Conservation (phyloP, 2,329 filamentous ascomycete genomes). For the Tolypocladium amazonense region DNA sequence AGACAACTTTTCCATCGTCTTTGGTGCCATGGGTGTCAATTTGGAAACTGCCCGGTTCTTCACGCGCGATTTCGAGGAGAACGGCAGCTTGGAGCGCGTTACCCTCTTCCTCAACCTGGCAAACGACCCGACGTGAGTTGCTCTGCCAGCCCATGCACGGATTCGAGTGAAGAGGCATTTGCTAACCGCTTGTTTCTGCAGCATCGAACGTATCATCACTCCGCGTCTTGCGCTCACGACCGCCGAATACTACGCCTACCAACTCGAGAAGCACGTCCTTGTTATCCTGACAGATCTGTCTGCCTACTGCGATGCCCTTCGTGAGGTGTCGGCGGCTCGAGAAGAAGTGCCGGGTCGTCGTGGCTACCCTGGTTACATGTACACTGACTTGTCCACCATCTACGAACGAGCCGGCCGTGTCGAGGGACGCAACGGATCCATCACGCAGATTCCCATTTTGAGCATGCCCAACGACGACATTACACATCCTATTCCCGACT, state of each 20-base stretch:
- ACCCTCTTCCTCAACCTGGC: slow-evolving; percentile 98
- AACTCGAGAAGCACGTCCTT: slow-evolving; percentile 98
- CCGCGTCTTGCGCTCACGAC: slow-evolving; percentile 96
- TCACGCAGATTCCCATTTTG: slow-evolving; percentile 96
- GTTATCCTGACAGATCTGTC: slow-evolving; percentile 98
- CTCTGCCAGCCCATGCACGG: not conserved
- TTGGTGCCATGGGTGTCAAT: slow-evolving; percentile 99
- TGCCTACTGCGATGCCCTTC: slow-evolving; percentile 95
- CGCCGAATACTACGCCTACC: slow-evolving; percentile 99
- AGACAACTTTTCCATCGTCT: slow-evolving; percentile 99
- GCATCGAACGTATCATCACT: slow-evolving; percentile 99
- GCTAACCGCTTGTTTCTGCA: slow-evolving; percentile 23
- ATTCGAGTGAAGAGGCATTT: not conserved
- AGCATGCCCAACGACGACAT: slow-evolving; percentile 99
- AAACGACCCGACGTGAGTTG: slow-evolving; percentile 86
- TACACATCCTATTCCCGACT: slow-evolving; percentile 95
- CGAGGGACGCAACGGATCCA: slow-evolving; percentile 90
- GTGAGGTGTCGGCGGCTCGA: slow-evolving; percentile 94
- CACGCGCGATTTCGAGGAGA: slow-evolving; percentile 97
- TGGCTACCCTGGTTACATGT: slow-evolving; percentile 99
- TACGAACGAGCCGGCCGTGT: slow-evolving; percentile 99
- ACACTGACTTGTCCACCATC: slow-evolving; percentile 99
- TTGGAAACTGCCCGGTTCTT: slow-evolving; percentile 98
- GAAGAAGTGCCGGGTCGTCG: slow-evolving; percentile 98
- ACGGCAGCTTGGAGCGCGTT: slow-evolving; percentile 93